phyloP scores from a whole-genome alignment of 2,329 filamentous ascomycete genomes.

The Neonectria punicea region DNA sequence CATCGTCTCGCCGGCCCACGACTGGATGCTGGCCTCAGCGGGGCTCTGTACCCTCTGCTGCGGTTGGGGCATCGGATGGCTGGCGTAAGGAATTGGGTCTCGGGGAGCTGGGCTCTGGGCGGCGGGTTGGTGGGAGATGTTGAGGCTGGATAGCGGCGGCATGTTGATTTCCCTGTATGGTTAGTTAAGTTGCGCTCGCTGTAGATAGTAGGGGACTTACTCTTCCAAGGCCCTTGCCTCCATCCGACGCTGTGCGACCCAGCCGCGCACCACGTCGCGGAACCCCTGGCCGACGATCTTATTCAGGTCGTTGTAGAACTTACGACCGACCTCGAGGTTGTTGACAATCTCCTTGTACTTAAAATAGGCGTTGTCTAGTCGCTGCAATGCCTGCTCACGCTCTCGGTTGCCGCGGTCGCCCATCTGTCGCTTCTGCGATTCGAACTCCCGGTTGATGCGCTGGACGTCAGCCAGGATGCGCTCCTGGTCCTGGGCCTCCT shows the following conservation, averaged over 20 bases:
- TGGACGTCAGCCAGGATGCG: conserved; percentile 74
- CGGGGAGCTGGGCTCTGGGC: conserved; percentile 35
- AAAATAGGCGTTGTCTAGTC: conserved; percentile 88
- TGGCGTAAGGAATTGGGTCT: conserved; percentile 31
- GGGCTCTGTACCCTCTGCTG: conserved; percentile 31
- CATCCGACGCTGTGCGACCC: conserved; percentile 81
- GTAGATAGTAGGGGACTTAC: conserved; percentile 57
- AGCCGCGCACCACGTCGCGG: conserved; percentile 79
- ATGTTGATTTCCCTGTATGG: conserved; percentile 60
- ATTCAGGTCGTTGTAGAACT: conserved; percentile 96
- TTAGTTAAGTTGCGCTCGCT: conserved; percentile 22
- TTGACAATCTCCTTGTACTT: conserved; percentile 97
- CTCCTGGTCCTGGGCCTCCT: conserved; percentile 81
- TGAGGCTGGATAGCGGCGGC: conserved; percentile 60
- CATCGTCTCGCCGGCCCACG: conserved; percentile 67
- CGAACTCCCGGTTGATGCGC: conserved; percentile 82
- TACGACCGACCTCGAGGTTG: conserved; percentile 89
- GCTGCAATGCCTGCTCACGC: conserved; percentile 87
- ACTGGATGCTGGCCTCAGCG: conserved; percentile 65
- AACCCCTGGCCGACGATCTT: conserved; percentile 85
- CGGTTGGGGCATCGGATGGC: conserved; percentile 39
- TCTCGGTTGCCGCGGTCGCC: conserved; percentile 73
- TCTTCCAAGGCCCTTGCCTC: conserved; percentile 84
- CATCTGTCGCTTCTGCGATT: conserved; percentile 73
- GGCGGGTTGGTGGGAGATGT: conserved; percentile 47